Conservation (phyloP, 345 rosid species). For the Pugionium cornutum region DNA sequence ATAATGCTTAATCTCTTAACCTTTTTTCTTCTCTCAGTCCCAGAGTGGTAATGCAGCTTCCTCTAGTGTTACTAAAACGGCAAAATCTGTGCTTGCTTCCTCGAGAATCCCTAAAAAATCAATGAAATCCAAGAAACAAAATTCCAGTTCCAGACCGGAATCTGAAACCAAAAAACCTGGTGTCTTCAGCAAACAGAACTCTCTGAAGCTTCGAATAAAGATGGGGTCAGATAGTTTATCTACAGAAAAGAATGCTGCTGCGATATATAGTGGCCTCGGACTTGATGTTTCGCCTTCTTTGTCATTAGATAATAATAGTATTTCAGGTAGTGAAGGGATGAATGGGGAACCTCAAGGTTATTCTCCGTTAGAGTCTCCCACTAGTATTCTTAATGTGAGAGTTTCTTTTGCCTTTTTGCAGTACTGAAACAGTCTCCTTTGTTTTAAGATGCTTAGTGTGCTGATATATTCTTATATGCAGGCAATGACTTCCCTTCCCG, state of each 20-base stretch:
- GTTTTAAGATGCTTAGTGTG: conserved; percentile 34
- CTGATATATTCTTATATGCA: conserved; percentile 48
- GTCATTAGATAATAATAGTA: conserved; percentile 73
- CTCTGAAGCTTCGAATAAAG: conserved; percentile 74
- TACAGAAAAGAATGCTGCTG: conserved; percentile 73
- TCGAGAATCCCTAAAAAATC: conserved; percentile 45
- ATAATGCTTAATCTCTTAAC: conserved; percentile 24
- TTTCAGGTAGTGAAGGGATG: conserved; percentile 77
- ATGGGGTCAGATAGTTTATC: conserved; percentile 75
- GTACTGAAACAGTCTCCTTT: conserved; percentile 24
- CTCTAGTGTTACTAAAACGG: conserved; percentile 44
- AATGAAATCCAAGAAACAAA: conserved; percentile 49
- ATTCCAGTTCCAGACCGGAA: conserved; percentile 44
- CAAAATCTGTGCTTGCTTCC: conserved; percentile 51
- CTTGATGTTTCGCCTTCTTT: conserved; percentile 89
- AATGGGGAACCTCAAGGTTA: conserved; percentile 53
- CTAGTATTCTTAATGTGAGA: conserved; percentile 64
- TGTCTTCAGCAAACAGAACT: conserved; percentile 58
- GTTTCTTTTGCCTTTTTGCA: conserved; percentile 33
- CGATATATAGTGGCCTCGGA: conserved; percentile 88
- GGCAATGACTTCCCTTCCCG: conserved; percentile 77
- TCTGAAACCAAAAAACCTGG: conserved; percentile 48
- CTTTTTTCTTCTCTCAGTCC: conserved; percentile 32
- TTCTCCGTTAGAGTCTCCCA: conserved; percentile 59
- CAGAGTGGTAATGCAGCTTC: conserved; percentile 59